Percentiles rank a stretch among this genome's conserved stretches.
These are phyloP conservation scores for Ananas comosus DNA, from an alignment of 176 grass and related monocot species.

Conservation along the genomic window DNA sequence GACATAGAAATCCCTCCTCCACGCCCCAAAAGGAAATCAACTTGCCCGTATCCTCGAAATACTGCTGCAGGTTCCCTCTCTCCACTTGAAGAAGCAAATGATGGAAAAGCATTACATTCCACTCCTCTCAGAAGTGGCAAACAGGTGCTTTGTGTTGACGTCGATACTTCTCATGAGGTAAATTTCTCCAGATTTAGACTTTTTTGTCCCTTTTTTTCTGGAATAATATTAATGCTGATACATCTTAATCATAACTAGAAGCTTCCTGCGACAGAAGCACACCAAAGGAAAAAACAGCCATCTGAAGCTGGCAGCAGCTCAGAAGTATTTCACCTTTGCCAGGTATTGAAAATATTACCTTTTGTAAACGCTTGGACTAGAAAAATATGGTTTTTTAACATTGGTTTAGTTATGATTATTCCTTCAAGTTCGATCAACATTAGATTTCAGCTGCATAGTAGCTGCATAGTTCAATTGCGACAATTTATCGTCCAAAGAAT, in stretches of 20 bases:
- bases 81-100: neutral
- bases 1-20: slow-evolving; percentile 23
- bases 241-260: neutral
- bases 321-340: slow-evolving; percentile 3
- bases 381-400: too few relatives aligned
- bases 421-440: too few relatives aligned
- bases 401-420: too few relatives aligned
- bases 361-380: too few relatives aligned
- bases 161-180: slow-evolving; percentile 6
- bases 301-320: slow-evolving; percentile 12
- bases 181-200: neutral
- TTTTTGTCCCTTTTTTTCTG: neutral
- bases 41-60: slow-evolving; percentile 15
- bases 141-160: neutral
- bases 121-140: neutral
- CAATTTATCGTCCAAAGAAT: too few relatives aligned
- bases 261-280: neutral
- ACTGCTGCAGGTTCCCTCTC: neutral
- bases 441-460: too few relatives aligned
- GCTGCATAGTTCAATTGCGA: too few relatives aligned
- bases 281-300: neutral
- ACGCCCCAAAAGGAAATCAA: slow-evolving; percentile 17
- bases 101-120: neutral
- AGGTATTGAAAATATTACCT: neutral
- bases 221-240: neutral